Evolutionary conservation across 495 filamentous ascomycete genomes (phyloP).

Genomic region (Aspergillus egyptiacus): DNA sequence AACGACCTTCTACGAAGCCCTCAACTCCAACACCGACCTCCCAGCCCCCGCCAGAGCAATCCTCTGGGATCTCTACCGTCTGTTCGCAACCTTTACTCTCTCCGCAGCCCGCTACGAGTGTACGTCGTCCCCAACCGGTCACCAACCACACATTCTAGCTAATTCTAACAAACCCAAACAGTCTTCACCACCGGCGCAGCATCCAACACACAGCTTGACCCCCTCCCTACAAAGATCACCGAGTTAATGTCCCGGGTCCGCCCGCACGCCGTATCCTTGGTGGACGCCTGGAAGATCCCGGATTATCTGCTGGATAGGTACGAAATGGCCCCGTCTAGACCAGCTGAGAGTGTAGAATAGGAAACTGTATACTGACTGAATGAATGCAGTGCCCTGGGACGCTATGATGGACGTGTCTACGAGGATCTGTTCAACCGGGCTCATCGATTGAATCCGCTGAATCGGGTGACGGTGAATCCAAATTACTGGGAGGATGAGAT

Average conservation of each 20-base stretch:
- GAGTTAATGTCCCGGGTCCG: constrained; percentile 37
- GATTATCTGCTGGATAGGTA: constrained; percentile 44
- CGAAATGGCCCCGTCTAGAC: background rate
- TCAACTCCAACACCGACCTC: constrained; percentile 22
- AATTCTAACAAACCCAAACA: background rate
- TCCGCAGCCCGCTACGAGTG: constrained; percentile 32
- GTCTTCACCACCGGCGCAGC: constrained; percentile 36
- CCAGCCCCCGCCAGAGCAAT: constrained; percentile 18
- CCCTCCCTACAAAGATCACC: constrained; percentile 30
- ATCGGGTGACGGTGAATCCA: constrained; percentile 41
- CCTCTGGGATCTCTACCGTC: constrained; percentile 34
- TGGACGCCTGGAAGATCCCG: constrained; percentile 45
- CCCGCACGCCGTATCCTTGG: constrained; percentile 43
- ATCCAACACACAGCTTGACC: constrained; percentile 26
- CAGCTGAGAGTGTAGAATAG: too few species aligned
- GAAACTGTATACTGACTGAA: background rate
- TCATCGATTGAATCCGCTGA: constrained; percentile 43
- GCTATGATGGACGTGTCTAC: constrained; percentile 44
- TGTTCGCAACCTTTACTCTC: constrained; percentile 42
- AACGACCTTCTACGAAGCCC: constrained; percentile 32
- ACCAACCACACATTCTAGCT: background rate
- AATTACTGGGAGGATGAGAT: constrained; percentile 47
- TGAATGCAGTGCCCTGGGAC: constrained; percentile 39
- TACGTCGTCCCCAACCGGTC: background rate
- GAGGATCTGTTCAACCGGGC: constrained; percentile 44